Evolutionary conservation across 257 asterid species (phyloP).

Genomic region (Solanum commersonii): DNA sequence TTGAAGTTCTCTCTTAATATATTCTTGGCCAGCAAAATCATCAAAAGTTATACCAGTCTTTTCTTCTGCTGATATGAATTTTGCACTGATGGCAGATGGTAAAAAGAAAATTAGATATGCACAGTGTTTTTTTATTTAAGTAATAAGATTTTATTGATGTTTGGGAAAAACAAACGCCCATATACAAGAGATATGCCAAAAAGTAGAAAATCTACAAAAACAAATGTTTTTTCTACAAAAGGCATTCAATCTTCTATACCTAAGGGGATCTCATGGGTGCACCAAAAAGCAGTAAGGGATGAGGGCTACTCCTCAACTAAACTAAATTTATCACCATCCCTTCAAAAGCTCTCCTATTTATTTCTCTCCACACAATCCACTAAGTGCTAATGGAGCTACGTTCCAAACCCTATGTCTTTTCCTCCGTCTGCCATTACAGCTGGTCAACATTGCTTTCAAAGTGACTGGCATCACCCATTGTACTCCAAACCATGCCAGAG

Average conservation of each 20-base stretch:
- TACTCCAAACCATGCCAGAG: background rate
- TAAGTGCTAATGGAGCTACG: background rate
- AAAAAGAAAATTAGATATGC: conserved; percentile 4
- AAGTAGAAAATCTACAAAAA: background rate
- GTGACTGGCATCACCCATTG: background rate
- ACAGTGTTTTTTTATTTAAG: too few species aligned
- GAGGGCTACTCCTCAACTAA: background rate
- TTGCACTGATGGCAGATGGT: conserved; percentile 56
- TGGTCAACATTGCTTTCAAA: background rate
- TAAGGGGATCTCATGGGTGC: background rate
- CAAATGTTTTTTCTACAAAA: background rate
- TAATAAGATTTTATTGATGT: background rate
- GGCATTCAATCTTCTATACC: background rate
- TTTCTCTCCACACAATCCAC: background rate
- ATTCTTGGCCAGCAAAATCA: conserved; percentile 99
- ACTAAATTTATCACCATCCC: background rate
- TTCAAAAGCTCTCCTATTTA: background rate
- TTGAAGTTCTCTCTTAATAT: conserved; percentile 92
- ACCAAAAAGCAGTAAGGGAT: background rate
- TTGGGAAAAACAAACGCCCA: background rate
- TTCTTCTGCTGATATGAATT: conserved; percentile 95
- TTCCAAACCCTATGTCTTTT: background rate
- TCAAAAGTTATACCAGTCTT: conserved; percentile 94
- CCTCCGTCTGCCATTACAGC: background rate
- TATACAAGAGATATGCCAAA: background rate